A percentile compares a stretch with the other conserved stretches of the same genome.
phyloP scores from a whole-genome alignment of 306 rosid genomes.

The Quercus alba region DNA sequence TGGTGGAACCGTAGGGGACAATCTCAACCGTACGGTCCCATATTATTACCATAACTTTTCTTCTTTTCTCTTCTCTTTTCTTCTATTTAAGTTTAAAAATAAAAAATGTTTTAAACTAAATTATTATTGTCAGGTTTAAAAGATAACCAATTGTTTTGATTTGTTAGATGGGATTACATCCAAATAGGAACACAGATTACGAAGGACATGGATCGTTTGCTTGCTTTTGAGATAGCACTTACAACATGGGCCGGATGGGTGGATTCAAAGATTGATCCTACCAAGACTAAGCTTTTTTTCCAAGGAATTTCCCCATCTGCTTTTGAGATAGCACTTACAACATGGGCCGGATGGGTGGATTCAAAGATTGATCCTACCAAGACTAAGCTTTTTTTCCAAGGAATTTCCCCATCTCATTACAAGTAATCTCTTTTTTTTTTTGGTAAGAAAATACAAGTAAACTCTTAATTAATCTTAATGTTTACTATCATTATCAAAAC shows the following conservation, averaged over 20 bases:
- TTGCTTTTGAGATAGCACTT: constrained; percentile 79
- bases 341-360: constrained; percentile 85
- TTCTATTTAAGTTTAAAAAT: neutral
- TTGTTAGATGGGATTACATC: constrained; percentile 77
- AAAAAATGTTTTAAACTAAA: neutral
- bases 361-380: constrained; percentile 50
- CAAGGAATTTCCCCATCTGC: constrained; percentile 99
- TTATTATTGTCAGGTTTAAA: neutral
- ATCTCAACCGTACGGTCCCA: constrained; percentile 65
- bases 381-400: constrained; percentile 71
- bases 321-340: constrained; percentile 66
- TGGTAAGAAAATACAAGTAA: neutral
- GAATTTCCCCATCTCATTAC: constrained; percentile 97
- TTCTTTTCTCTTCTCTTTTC: neutral
- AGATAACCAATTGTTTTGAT: neutral
- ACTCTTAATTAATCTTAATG: too few relatives aligned
- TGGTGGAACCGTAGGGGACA: constrained; percentile 98
- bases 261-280: constrained; percentile 54
- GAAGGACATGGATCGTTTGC: constrained; percentile 80
- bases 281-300: constrained; percentile 57
- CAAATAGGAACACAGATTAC: constrained; percentile 37
- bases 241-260: constrained; percentile 81
- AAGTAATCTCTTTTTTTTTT: constrained; percentile 41
- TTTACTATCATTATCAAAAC: too few relatives aligned
- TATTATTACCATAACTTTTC: neutral